Evolutionary conservation across 1,284 basidiomycete species (phyloP), one percentile per base, ranked within the genome.

Genomic region (Ceratobasidium sp.): DNA sequence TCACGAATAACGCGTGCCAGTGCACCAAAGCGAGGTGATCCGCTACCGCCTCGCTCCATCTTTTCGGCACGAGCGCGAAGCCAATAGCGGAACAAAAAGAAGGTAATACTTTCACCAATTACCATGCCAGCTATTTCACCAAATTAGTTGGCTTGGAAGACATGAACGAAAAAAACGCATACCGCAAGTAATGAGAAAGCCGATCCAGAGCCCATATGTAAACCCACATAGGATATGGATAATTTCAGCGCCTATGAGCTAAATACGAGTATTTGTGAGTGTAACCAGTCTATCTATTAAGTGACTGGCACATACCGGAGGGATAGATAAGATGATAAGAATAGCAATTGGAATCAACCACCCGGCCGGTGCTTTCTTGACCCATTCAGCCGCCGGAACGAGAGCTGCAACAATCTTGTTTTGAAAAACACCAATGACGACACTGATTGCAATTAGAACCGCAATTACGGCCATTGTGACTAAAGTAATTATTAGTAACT

Each of bases 231-330:
- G 52, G 5, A 66, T n/a, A n/a, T 75, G 73, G n/a, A 75, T 52
- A 15, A 75, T 75, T 44, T 75, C 73, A 13, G 73, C 73, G 12
- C 73, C 73, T 26, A 75, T 56, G 42, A 75, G 73, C 73, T 75
- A 50, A 26, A 44, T 13, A n/a, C 10, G 28, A 40, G 40, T 52
- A 5, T 5, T 17, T 20, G 40, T 66, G 12, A 56, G 42, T 54
- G 54, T 9, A 20, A 46, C 20, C 13, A 23, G 9, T 2, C 26
- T 23, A n/a, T 44, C 13, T 3, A 26, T 20, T 40, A 33, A 38
- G 33, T 5, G 48, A 20, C 48, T 66, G 15, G 10, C 42, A 33
- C 61, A 7, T 44, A 75, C 73, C 12, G 73, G 73, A 65, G 73
- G 73, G n/a, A 75, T 66, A 4, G 73, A 75, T 33, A 75, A 65